These are phyloP conservation scores for Selenicereus undatus DNA, from an alignment of 148 eudicot species.

Conservation along the genomic window DNA sequence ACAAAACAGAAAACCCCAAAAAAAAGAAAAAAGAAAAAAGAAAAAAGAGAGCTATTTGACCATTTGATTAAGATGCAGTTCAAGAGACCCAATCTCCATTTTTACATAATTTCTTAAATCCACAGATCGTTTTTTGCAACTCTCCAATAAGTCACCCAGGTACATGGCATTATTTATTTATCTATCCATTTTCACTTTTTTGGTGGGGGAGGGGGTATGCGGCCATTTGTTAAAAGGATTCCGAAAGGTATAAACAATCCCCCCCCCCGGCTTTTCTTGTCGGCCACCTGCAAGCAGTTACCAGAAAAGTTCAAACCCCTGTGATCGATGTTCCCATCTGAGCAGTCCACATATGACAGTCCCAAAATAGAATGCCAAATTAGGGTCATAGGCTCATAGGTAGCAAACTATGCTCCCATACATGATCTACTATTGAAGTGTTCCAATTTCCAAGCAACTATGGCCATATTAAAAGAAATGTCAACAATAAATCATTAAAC, in stretches of 20 bases:
- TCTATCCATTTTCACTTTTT: background rate
- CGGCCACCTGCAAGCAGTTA: background rate
- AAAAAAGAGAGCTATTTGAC: background rate
- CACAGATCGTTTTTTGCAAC: background rate
- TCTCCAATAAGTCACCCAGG: background rate
- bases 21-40: background rate
- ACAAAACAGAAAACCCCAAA: no score
- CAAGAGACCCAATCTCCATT: background rate
- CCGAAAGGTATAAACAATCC: background rate
- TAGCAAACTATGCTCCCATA: background rate
- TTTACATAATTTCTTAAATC: background rate
- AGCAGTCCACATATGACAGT: background rate
- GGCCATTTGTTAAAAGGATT: background rate
- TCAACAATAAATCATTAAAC: no score
- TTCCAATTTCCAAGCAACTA: background rate
- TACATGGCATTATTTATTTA: no score
- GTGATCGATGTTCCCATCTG: background rate
- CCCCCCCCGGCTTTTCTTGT: background rate
- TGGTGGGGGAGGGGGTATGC: background rate
- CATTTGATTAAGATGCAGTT: background rate
- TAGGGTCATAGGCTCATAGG: background rate
- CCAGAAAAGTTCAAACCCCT: background rate
- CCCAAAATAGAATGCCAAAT: background rate
- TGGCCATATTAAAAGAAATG: background rate
- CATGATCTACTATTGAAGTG: background rate